These are phyloP conservation scores for Penicillium sp. DNA, from an alignment of 2,329 filamentous ascomycete species.

Conservation along the genomic window DNA sequence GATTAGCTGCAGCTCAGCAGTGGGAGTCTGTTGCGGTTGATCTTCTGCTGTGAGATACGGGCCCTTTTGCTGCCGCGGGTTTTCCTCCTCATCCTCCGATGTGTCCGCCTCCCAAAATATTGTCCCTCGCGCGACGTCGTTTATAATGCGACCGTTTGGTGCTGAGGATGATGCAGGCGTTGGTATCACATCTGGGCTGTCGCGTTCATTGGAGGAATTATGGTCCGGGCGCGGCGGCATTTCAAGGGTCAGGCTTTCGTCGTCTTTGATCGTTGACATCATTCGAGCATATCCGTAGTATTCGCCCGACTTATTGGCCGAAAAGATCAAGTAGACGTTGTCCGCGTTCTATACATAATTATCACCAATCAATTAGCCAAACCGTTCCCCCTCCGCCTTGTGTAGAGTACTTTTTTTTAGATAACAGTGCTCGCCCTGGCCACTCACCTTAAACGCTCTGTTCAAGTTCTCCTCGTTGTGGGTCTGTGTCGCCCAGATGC, in stretches of 20 bases:
- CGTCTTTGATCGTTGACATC: constrained; percentile 80
- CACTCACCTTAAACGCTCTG: constrained; percentile 74
- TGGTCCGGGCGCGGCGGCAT: constrained; percentile 70
- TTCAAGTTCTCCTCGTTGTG: constrained; percentile 90
- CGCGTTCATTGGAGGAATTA: constrained; percentile 56
- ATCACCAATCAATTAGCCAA: background rate
- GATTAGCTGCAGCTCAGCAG: constrained; percentile 67
- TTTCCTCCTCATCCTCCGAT: constrained; percentile 49
- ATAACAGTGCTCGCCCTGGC: background rate
- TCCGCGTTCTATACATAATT: constrained; percentile 65
- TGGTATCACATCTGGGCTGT: constrained; percentile 77
- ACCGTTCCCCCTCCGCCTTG: background rate
- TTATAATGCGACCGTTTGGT: constrained; percentile 84
- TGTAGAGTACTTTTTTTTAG: background rate
- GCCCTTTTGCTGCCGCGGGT: constrained; percentile 45
- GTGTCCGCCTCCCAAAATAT: constrained; percentile 93
- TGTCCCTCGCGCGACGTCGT: constrained; percentile 89
- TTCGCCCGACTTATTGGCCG: constrained; percentile 95
- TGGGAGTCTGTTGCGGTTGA: constrained; percentile 32
- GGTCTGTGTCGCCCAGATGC: constrained; percentile 91
- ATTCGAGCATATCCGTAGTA: constrained; percentile 96
- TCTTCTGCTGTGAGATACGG: constrained; percentile 56
- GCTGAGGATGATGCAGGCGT: constrained; percentile 79
- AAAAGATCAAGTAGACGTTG: constrained; percentile 90
- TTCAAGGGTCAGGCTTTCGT: constrained; percentile 71